These are phyloP conservation scores for Phytopythium mirpurense DNA, from an alignment of 352 stramenopile species.

Conservation along the genomic window DNA sequence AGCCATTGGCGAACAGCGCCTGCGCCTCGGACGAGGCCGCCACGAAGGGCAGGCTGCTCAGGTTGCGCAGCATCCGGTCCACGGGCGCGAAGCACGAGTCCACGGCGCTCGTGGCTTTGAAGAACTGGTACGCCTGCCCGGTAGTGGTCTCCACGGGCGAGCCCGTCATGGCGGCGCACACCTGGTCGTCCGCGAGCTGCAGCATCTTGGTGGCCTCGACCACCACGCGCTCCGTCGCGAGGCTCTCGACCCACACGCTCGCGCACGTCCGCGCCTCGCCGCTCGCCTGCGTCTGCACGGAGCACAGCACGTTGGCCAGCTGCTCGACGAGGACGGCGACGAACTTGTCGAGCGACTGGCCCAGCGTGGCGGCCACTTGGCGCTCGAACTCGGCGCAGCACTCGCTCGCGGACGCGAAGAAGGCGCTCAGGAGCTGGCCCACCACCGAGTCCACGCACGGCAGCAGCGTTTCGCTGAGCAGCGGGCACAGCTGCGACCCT, in stretches of 20 bases:
- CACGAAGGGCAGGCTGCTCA: conserved; percentile 24
- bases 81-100: conserved; percentile 33
- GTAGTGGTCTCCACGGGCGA: conserved; percentile 21
- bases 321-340: conserved; percentile 15
- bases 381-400: conserved; percentile 27
- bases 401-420: conserved; percentile 19
- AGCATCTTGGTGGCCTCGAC: conserved; percentile 20
- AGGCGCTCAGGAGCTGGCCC: conserved; percentile 15
- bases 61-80: conserved; percentile 27
- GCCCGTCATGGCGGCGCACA: conserved; percentile 28
- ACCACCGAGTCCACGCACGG: conserved; percentile 29
- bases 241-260: conserved; percentile 8
- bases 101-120: conserved; percentile 17
- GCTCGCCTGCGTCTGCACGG: conserved; percentile 6
- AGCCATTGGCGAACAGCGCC: conserved; percentile 7
- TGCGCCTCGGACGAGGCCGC: background rate
- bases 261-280: conserved; percentile 20
- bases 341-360: conserved; percentile 14
- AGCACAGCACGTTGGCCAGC: conserved; percentile 28
- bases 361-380: conserved; percentile 20
- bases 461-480: conserved; percentile 24
- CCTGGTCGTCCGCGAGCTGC: conserved; percentile 27
- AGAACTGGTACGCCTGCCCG: conserved; percentile 20
- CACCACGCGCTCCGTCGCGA: conserved; percentile 15
- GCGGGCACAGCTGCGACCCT: conserved; percentile 17